phyloP scores from a whole-genome alignment of 140 eudicot genomes.

The Senecio squalidus region DNA sequence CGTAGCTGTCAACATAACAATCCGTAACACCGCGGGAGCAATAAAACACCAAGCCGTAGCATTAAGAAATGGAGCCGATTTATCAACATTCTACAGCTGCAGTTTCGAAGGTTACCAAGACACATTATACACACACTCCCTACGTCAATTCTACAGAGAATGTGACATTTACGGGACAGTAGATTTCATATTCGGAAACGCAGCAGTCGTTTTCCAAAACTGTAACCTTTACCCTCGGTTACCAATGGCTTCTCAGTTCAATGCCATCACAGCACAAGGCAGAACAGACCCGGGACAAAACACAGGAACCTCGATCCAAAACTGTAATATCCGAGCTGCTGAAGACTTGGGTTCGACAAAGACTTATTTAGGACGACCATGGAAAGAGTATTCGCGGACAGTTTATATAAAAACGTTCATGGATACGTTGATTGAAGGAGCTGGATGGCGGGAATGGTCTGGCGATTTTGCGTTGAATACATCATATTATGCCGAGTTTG shows the following conservation, averaged over 20 bases:
- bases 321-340: slow-evolving; percentile 38
- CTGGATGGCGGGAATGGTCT: slow-evolving; percentile 44
- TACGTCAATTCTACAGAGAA: slow-evolving; percentile 51
- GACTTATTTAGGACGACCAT: slow-evolving; percentile 51
- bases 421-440: slow-evolving; percentile 28
- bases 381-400: slow-evolving; percentile 46
- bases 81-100: slow-evolving; percentile 55
- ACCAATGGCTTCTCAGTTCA: slow-evolving; percentile 44
- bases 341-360: slow-evolving; percentile 39
- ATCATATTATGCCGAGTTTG: slow-evolving; percentile 47
- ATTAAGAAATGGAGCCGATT: slow-evolving; percentile 47
- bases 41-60: slow-evolving; percentile 60
- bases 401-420: slow-evolving; percentile 37
- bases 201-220: slow-evolving; percentile 45
- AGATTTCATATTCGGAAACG: slow-evolving; percentile 62
- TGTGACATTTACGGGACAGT: slow-evolving; percentile 63
- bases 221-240: slow-evolving; percentile 51
- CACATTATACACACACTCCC: slow-evolving; percentile 56
- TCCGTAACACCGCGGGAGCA: slow-evolving; percentile 63
- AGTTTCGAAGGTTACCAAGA: slow-evolving; percentile 68
- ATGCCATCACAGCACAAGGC: slow-evolving; percentile 66
- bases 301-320: slow-evolving; percentile 50
- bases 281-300: slow-evolving; percentile 53
- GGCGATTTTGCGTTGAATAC: slow-evolving; percentile 52
- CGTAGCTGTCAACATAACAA: slow-evolving; percentile 47